These are phyloP conservation scores for Puya raimondii DNA, from an alignment of 176 grass and related monocot species.

Conservation along the genomic window DNA sequence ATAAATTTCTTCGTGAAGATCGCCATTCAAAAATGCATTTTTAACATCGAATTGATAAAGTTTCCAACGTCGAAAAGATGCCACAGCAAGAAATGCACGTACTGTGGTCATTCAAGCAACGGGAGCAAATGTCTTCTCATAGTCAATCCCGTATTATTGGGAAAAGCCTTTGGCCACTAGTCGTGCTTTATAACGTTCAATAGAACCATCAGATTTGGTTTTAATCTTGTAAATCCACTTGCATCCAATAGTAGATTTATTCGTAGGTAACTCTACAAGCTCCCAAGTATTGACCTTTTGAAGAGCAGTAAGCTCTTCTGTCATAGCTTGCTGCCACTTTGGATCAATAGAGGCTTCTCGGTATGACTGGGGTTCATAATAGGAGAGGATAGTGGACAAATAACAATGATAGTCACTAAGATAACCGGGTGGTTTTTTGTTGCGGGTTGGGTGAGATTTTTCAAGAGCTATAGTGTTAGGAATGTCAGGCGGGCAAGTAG, in stretches of 20 bases:
- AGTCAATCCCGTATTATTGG: no score
- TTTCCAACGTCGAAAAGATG: not conserved
- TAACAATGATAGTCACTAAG: not conserved
- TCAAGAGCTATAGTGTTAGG: no score
- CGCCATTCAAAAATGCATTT: not conserved
- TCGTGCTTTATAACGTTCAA: no score
- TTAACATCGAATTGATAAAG: not conserved
- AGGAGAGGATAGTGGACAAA: not conserved
- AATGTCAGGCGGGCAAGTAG: no score
- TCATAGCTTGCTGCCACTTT: not conserved
- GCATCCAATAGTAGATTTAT: not conserved
- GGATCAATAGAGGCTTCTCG: not conserved
- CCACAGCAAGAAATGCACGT: not conserved
- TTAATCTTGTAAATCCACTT: not conserved
- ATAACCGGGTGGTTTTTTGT: not conserved
- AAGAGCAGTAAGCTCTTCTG: not conserved
- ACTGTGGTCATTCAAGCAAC: not conserved
- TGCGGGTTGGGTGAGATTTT: not conserved
- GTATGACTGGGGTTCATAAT: not conserved
- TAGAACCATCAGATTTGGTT: not conserved
- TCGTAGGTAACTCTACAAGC: not conserved
- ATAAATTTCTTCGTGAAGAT: no score
- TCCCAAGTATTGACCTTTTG: not conserved
- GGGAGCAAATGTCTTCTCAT: not conserved
- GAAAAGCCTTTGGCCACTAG: no score